Conservation (phyloP, 2,329 filamentous ascomycete genomes). For the Chaetomiaceae sp. region DNA sequence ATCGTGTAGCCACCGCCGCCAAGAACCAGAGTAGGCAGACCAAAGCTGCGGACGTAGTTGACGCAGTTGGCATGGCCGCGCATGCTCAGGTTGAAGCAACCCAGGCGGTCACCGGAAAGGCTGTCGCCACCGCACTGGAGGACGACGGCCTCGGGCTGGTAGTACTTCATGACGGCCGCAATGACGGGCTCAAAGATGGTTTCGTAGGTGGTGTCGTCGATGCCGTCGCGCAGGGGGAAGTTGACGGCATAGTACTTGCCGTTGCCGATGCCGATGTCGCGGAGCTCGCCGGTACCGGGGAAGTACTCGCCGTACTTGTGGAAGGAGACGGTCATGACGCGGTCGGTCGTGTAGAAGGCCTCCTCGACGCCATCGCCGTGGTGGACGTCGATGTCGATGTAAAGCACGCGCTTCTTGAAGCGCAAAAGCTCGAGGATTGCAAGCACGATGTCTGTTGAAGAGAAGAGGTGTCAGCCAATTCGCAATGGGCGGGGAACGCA, state of each 20-base stretch:
- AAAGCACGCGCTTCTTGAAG: slow-evolving; percentile 90
- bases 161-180: slow-evolving; percentile 78
- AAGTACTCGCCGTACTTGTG: slow-evolving; percentile 97
- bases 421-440: slow-evolving; percentile 89
- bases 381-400: slow-evolving; percentile 89
- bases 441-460: slow-evolving; percentile 76
- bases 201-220: slow-evolving; percentile 84
- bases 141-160: slow-evolving; percentile 86
- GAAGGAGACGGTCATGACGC: slow-evolving; percentile 90
- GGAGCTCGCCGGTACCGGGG: slow-evolving; percentile 81
- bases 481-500: background rate
- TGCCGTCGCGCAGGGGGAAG: slow-evolving; percentile 86
- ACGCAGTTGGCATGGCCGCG: slow-evolving; percentile 93
- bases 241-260: slow-evolving; percentile 90
- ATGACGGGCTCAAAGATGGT: slow-evolving; percentile 91
- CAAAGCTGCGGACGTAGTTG: slow-evolving; percentile 81
- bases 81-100: slow-evolving; percentile 98
- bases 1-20: slow-evolving; percentile 97
- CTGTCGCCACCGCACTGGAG: slow-evolving; percentile 95
- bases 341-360: slow-evolving; percentile 78
- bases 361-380: slow-evolving; percentile 83
- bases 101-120: slow-evolving; percentile 86
- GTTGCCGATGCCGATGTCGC: slow-evolving; percentile 80
- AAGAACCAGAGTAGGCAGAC: slow-evolving; percentile 82
- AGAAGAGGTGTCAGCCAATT: background rate